Conservation (phyloP, 108 stramenopile species). For the Pseudonitzschia multistriata region DNA sequence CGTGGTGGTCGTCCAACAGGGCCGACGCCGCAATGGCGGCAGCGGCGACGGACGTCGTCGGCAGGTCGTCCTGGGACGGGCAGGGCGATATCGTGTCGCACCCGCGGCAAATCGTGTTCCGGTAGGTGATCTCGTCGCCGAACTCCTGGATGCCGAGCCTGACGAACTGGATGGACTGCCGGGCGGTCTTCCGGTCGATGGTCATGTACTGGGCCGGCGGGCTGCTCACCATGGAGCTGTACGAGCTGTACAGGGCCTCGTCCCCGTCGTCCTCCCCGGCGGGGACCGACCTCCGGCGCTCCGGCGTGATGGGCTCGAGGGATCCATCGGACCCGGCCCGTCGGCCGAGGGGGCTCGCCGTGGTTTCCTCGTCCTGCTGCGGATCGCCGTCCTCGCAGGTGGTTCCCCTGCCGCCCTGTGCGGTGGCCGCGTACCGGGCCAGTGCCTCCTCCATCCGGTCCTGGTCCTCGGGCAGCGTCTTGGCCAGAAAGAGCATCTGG, state of each 20-base stretch:
- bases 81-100: constrained; percentile 5
- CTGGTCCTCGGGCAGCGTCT: constrained; percentile 61
- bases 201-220: constrained; percentile 44
- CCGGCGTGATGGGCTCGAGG: constrained; percentile 7
- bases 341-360: not conserved
- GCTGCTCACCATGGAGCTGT: constrained; percentile 36
- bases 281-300: not conserved
- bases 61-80: not conserved
- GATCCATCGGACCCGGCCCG: not conserved
- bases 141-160: constrained; percentile 48
- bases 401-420: not conserved
- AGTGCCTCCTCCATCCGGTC: constrained; percentile 65
- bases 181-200: constrained; percentile 55
- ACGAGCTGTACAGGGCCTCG: constrained; percentile 13
- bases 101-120: not conserved
- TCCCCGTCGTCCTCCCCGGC: constrained; percentile 17
- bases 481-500: constrained; percentile 48
- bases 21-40: not conserved
- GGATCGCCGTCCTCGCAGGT: not conserved
- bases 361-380: not conserved
- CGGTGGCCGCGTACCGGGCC: constrained; percentile 45
- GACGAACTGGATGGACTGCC: constrained; percentile 47
- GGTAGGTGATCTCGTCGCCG: constrained; percentile 32
- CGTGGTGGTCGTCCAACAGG: too few species aligned
- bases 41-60: not conserved